Conservation (phyloP, 1,139 yeast genomes). For the Zhuliangozyma blackwelliae region DNA sequence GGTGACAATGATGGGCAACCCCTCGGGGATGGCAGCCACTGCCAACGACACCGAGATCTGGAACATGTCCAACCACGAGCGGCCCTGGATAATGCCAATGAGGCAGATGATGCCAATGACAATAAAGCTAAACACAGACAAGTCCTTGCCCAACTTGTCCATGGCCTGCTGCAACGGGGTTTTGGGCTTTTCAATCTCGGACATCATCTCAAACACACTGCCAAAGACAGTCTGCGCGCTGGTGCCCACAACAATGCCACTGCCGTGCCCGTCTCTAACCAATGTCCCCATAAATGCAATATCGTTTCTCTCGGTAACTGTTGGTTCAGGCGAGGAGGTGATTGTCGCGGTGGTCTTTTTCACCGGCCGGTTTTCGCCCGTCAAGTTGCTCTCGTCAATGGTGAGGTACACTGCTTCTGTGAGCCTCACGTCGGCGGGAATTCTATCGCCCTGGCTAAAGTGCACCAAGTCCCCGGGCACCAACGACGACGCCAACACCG, state of each 20-base stretch:
- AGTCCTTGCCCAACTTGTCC: slow-evolving; percentile 90
- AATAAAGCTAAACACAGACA: slow-evolving; percentile 74
- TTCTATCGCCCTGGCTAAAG: slow-evolving; percentile 85
- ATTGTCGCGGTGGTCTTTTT: slow-evolving; percentile 48
- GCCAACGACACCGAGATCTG: slow-evolving; percentile 94
- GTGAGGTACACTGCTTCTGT: slow-evolving; percentile 71
- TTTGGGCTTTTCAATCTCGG: slow-evolving; percentile 88
- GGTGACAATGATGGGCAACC: slow-evolving; percentile 92
- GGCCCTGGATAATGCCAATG: slow-evolving; percentile 84
- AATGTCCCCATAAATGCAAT: slow-evolving; percentile 95
- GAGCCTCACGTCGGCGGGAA: slow-evolving; percentile 89
- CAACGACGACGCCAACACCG: slow-evolving; percentile 77
- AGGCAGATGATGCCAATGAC: slow-evolving; percentile 85
- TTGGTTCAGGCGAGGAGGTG: slow-evolving; percentile 20
- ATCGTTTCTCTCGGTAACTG: slow-evolving; percentile 63
- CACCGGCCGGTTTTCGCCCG: slow-evolving; percentile 92
- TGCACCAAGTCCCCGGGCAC: slow-evolving; percentile 95
- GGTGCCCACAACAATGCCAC: slow-evolving; percentile 90
- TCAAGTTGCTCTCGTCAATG: slow-evolving; percentile 87
- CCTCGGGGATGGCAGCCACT: slow-evolving; percentile 98
- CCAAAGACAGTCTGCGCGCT: slow-evolving; percentile 90
- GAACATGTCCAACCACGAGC: slow-evolving; percentile 94
- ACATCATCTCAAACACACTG: slow-evolving; percentile 86
- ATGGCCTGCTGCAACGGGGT: slow-evolving; percentile 92
- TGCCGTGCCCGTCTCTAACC: slow-evolving; percentile 90